A percentile compares a stretch with the other conserved stretches of the same genome.
Conservation (phyloP, 306 rosid species). For the Astragalus membranaceus region DNA sequence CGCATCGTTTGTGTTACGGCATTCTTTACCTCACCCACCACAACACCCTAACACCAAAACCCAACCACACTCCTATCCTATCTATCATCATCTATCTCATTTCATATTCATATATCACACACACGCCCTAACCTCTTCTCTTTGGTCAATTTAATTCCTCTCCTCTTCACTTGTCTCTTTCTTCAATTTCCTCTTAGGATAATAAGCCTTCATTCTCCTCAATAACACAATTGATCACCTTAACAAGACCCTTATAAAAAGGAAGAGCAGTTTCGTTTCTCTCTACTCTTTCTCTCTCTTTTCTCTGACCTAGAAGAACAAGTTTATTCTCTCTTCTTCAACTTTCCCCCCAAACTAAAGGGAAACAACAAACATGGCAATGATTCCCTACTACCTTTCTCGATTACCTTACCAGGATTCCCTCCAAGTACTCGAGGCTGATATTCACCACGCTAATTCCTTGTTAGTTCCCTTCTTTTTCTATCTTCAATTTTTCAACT, state of each 20-base stretch:
- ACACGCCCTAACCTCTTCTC: too few species aligned
- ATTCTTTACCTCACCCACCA: conserved; percentile 33
- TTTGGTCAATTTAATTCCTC: background rate
- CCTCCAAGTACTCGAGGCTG: conserved; percentile 73
- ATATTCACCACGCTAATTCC: conserved; percentile 88
- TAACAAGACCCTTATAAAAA: background rate
- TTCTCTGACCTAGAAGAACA: background rate
- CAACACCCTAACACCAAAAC: conserved; percentile 20
- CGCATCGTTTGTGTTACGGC: conserved; percentile 24
- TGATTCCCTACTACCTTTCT: conserved; percentile 63
- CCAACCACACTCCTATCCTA: conserved; percentile 19
- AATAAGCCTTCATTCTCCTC: background rate
- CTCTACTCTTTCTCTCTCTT: background rate
- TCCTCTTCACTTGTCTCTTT: background rate
- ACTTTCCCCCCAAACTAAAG: conserved; percentile 3
- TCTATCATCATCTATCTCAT: background rate
- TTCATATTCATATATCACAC: too few species aligned
- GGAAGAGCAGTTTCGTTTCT: background rate
- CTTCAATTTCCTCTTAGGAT: background rate
- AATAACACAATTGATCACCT: background rate
- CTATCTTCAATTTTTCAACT: background rate
- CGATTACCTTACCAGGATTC: conserved; percentile 73
- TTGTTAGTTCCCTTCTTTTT: conserved; percentile 47
- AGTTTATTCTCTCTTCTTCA: background rate
- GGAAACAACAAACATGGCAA: conserved; percentile 32